A percentile compares a stretch with the other conserved stretches of the same genome.
These are phyloP conservation scores for Vitis rupestris DNA, from an alignment of 164 flowering plant genomes.

Conservation along the genomic window DNA sequence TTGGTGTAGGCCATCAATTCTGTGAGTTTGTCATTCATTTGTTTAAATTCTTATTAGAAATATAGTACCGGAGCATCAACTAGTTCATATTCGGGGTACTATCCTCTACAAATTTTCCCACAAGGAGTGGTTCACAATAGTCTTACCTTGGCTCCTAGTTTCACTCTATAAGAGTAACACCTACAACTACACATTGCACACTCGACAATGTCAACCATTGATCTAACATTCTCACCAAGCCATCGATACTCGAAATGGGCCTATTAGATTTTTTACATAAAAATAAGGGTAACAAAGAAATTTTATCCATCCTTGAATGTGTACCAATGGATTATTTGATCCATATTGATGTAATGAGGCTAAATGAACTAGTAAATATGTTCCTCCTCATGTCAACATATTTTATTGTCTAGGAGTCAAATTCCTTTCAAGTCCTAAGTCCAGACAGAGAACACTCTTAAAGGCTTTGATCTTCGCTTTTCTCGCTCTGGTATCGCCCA, in stretches of 20 bases:
- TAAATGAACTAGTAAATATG: too few relatives aligned
- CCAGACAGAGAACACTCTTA: too few relatives aligned
- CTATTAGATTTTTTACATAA: not conserved
- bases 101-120: not conserved
- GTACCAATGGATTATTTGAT: too few relatives aligned
- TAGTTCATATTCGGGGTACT: too few relatives aligned
- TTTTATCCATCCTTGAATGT: conserved; percentile 37
- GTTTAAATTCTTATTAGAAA: too few relatives aligned
- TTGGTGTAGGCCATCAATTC: conserved; percentile 53
- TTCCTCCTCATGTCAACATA: too few relatives aligned
- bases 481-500: too few relatives aligned
- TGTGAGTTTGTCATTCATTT: conserved; percentile 39
- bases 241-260: conserved; percentile 68
- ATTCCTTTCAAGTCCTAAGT: too few relatives aligned
- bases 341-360: too few relatives aligned
- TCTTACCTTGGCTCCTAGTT: conserved; percentile 64
- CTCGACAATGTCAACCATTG: conserved; percentile 45
- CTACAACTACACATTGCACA: conserved; percentile 38
- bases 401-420: too few relatives aligned
- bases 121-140: not conserved
- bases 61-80: not conserved
- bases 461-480: too few relatives aligned
- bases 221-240: conserved; percentile 65
- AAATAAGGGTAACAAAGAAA: not conserved
- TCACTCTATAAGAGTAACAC: conserved; percentile 55